phyloP scores from a whole-genome alignment of 1,284 basidiomycete species.

The Neolentinus lepideus region DNA sequence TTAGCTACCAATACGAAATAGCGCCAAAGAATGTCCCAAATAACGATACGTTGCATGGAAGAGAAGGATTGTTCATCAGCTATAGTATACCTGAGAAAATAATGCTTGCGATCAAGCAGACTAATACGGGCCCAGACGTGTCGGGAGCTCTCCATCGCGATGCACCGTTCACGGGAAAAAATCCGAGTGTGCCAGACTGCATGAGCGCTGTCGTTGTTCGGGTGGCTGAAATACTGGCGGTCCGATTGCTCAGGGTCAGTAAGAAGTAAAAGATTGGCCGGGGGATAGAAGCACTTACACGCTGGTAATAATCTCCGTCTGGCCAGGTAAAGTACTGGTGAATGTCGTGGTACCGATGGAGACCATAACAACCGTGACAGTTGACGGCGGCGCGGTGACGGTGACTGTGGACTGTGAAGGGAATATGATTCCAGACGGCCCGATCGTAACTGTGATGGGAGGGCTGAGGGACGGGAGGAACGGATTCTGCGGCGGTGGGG shows the following conservation, averaged over 20 bases:
- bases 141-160: background rate
- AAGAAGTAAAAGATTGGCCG: background rate
- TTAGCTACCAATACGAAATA: background rate
- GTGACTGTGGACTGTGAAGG: slow-evolving; percentile 6
- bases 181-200: slow-evolving; percentile 13
- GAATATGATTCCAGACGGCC: slow-evolving; percentile 10
- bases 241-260: background rate
- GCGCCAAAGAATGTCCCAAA: background rate
- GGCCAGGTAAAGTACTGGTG: slow-evolving; percentile 17
- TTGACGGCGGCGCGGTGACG: slow-evolving; percentile 15
- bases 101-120: background rate
- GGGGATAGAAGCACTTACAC: slow-evolving; percentile 14
- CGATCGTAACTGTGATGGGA: slow-evolving; percentile 13
- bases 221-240: slow-evolving; percentile 13
- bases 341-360: slow-evolving; percentile 20
- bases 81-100: background rate
- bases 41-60: background rate
- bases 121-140: background rate
- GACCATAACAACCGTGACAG: slow-evolving; percentile 20
- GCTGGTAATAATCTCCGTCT: slow-evolving; percentile 16
- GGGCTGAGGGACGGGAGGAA: slow-evolving; percentile 5
- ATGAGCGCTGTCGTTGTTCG: slow-evolving; percentile 16
- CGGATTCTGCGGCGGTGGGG: slow-evolving; percentile 17
- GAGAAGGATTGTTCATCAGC: background rate
- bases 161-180: slow-evolving; percentile 20